Conservation (phyloP, 768 basidiomycete genomes). For the Lactarius hengduanensis region DNA sequence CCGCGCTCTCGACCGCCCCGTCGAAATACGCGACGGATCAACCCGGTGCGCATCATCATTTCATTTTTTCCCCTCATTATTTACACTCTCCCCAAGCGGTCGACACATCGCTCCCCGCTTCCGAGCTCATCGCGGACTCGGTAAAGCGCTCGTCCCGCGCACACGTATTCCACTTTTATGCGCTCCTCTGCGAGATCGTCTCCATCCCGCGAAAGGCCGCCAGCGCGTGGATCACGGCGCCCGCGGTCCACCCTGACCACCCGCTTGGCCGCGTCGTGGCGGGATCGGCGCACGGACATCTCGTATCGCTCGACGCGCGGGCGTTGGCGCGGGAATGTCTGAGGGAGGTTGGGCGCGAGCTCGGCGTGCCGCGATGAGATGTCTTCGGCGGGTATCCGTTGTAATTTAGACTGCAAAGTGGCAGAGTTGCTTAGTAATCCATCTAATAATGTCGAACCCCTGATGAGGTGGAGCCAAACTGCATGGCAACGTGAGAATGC, state of each 20-base stretch:
- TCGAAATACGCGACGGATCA: constrained; percentile 51
- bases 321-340: constrained; percentile 65
- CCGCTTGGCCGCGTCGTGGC: neutral
- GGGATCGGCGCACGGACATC: neutral
- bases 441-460: too few species aligned
- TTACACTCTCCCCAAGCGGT: constrained; percentile 31
- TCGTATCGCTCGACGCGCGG: constrained; percentile 61
- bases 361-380: constrained; percentile 49
- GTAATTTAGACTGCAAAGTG: too few species aligned
- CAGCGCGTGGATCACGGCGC: constrained; percentile 54
- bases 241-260: neutral
- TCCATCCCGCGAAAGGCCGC: constrained; percentile 70
- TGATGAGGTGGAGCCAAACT: too few species aligned
- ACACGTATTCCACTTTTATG: constrained; percentile 88
- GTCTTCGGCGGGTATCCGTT: too few species aligned
- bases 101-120: constrained; percentile 48
- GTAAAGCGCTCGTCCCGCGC: constrained; percentile 73
- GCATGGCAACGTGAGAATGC: too few species aligned
- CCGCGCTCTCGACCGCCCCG: constrained; percentile 66
- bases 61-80: neutral
- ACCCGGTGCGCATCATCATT: constrained; percentile 48
- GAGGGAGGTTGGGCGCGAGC: constrained; percentile 68
- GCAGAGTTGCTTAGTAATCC: too few species aligned
- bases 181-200: constrained; percentile 73
- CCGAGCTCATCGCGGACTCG: constrained; percentile 63